A percentile compares a stretch with the other conserved stretches of the same genome.
Conservation (phyloP, 495 filamentous ascomycete species). For the Penicillium samsonianum region DNA sequence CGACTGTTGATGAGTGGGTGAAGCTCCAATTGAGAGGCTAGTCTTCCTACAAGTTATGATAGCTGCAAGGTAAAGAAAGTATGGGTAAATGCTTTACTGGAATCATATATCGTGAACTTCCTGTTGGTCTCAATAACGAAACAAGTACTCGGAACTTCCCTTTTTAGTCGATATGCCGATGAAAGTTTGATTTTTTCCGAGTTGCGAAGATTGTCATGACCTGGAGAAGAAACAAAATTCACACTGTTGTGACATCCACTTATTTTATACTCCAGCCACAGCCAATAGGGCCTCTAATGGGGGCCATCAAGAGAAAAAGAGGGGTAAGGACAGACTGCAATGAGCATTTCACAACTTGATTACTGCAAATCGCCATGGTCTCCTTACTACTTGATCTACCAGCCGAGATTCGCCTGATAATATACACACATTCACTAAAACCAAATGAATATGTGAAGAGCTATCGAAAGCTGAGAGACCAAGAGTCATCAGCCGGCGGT, state of each 20-base stretch:
- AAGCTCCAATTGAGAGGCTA: neutral
- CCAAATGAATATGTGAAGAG: slow-evolving; percentile 23
- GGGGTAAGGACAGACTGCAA: neutral
- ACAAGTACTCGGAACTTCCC: neutral
- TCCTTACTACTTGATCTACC: slow-evolving; percentile 14
- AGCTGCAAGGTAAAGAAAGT: neutral
- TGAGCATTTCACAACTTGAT: neutral
- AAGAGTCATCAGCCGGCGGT: slow-evolving; percentile 8
- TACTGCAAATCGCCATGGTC: neutral
- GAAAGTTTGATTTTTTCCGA: neutral
- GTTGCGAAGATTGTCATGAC: neutral
- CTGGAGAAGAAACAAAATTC: neutral
- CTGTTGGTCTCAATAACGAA: neutral
- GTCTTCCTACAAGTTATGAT: neutral
- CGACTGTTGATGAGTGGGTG: slow-evolving; percentile 6
- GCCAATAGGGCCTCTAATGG: neutral
- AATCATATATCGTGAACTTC: neutral
- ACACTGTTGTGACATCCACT: neutral
- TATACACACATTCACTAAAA: slow-evolving; percentile 18
- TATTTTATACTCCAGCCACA: neutral
- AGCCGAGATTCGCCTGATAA: slow-evolving; percentile 18
- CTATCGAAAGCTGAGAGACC: slow-evolving; percentile 14
- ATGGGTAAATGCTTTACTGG: neutral
- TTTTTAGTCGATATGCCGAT: neutral
- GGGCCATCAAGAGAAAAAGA: neutral